These are phyloP conservation scores for Tuber aestivum DNA, from an alignment of 495 filamentous ascomycete genomes.

Conservation along the genomic window DNA sequence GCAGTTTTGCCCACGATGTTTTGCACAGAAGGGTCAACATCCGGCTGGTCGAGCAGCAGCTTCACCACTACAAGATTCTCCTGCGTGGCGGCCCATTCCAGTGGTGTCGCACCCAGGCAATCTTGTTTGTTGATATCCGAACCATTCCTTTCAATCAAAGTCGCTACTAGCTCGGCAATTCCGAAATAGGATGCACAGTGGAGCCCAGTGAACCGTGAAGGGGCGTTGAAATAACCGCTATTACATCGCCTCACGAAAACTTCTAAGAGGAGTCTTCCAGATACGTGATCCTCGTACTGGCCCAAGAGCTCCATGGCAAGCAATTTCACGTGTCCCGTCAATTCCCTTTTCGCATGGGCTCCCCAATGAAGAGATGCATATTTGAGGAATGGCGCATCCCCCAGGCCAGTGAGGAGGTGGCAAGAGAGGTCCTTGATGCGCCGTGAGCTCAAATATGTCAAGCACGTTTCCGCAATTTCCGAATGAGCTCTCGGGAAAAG, in stretches of 20 bases:
- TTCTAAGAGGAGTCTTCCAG: neutral
- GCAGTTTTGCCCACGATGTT: neutral
- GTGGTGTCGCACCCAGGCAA: constrained; percentile 29
- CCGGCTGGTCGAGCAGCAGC: constrained; percentile 29
- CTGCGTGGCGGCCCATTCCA: constrained; percentile 39
- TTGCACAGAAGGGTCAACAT: constrained; percentile 15
- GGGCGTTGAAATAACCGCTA: neutral
- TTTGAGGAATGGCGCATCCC: neutral
- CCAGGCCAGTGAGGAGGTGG: neutral
- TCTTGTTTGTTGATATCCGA: neutral
- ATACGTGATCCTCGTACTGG: neutral
- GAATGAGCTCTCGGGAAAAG: neutral
- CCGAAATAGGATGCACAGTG: neutral
- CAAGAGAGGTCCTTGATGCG: neutral
- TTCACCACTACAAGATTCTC: constrained; percentile 34
- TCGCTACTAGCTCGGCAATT: neutral
- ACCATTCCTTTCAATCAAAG: neutral
- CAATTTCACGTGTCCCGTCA: neutral
- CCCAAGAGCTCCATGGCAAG: neutral
- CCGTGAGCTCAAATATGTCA: neutral
- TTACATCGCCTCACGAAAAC: neutral
- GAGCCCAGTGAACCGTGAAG: neutral
- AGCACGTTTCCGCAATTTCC: neutral
- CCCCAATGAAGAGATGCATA: neutral
- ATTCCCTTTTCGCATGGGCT: neutral